Base-by-base conservation (phyloP, 2,329 filamentous ascomycete genomes). In the Aspergillus novofumigatus region DNA sequence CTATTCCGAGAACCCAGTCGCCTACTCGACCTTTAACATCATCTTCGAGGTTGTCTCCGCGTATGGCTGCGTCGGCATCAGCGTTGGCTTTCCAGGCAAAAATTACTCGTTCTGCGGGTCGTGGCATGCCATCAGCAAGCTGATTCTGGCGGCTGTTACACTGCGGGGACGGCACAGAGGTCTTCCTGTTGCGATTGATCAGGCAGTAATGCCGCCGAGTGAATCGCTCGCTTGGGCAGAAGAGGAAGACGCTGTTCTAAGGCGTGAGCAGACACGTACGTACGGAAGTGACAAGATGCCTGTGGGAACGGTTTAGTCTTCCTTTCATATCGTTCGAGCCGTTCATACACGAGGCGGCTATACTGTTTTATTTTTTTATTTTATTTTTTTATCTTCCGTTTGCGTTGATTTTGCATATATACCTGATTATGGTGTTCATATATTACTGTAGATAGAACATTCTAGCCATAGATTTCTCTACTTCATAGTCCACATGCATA, bases 51-150 rank as follows among this genome's bases (percentile, higher is more conserved):
- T 74, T 20, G 71, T 78, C 20, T 76, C 74, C n/a, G 76, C 70
- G 2, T 87, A 87, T 65, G 84, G 83, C 6, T 84, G 81, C 52
- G 84, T 87, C n/a, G 85, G 85, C 3, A 75, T 87, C 17, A 83
- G 80, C 26, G 78, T 82, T 1, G 85, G 85, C 0, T 72, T 83
- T 23, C 82, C 84, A 0, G 74, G 76, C 9, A 72, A 79, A 56
- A 78, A 80, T 50, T 84, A 80, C 65, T 84, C 81, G 52, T 82
- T 87, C 55, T 75, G 75, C 49, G 83, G 83, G 2, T 78, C 78
- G 0, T 82, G 82, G 76, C 79, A 81, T 54, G 74, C 75, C 1
- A 75, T 79, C 11, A 84, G 81, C 67, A 87, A 87, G 71, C 66
- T 87, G 42, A 78, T 86, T 21, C 69, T 87, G 56, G 79, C 81